phyloP scores from a whole-genome alignment of 768 basidiomycete genomes.

The Tulasnella sp. region DNA sequence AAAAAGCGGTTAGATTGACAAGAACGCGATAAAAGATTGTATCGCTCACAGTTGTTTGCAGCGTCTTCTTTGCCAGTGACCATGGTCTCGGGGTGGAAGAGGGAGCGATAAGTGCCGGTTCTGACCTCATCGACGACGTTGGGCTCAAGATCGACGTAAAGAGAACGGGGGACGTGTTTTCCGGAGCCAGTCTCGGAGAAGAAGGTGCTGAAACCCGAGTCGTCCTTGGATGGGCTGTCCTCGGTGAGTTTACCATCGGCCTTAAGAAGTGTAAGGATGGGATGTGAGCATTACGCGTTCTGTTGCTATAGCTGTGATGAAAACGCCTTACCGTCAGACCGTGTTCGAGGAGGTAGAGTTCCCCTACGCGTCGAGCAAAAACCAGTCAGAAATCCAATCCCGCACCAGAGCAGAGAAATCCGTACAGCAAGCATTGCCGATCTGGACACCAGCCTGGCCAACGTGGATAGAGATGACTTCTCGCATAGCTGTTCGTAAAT shows the following conservation, averaged over 20 bases:
- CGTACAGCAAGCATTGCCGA: slow-evolving; percentile 96
- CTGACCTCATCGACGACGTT: slow-evolving; percentile 97
- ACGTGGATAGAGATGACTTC: slow-evolving; percentile 96
- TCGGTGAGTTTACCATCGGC: slow-evolving; percentile 88
- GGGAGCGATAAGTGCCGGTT: slow-evolving; percentile 86
- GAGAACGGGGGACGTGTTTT: slow-evolving; percentile 93
- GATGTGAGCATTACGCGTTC: slow-evolving; percentile 19
- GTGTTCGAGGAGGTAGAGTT: slow-evolving; percentile 98
- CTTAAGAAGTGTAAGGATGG: slow-evolving; percentile 31
- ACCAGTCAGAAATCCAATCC: slow-evolving; percentile 1
- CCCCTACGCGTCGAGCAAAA: slow-evolving; percentile 44
- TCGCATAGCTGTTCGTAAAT: slow-evolving; percentile 23
- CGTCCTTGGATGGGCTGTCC: slow-evolving; percentile 58
- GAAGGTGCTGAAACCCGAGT: slow-evolving; percentile 97
- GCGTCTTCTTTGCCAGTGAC: slow-evolving; percentile 99
- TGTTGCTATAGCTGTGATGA: background rate
- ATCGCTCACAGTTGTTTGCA: slow-evolving; percentile 89
- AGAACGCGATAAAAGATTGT: background rate
- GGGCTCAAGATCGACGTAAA: slow-evolving; percentile 96
- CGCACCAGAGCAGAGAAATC: slow-evolving; percentile 19
- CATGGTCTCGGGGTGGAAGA: slow-evolving; percentile 99
- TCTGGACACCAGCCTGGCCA: slow-evolving; percentile 81
- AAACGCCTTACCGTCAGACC: slow-evolving; percentile 64
- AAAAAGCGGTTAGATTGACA: slow-evolving; percentile 1
- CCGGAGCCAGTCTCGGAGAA: slow-evolving; percentile 97